These are phyloP conservation scores for Sarcodon sp. DNA, from an alignment of 768 basidiomycete species.

Conservation along the genomic window DNA sequence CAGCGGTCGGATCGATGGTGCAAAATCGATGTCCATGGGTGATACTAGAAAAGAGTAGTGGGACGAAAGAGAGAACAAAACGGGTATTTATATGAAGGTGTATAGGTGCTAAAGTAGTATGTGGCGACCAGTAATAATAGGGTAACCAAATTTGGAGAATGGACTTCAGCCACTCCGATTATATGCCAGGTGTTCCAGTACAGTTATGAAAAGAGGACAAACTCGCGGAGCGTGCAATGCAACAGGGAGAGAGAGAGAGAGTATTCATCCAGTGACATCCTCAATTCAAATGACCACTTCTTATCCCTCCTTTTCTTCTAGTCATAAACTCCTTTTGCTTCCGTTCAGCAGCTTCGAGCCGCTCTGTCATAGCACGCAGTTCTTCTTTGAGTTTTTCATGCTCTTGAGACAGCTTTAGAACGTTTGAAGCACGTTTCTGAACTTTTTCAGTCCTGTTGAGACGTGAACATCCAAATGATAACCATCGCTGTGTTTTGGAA, in stretches of 20 bases:
- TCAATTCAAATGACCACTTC: not conserved
- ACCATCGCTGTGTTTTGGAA: too few relatives aligned
- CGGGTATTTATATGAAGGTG: not conserved
- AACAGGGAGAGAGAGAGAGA: too few relatives aligned
- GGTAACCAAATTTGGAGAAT: too few relatives aligned
- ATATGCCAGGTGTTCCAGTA: too few relatives aligned
- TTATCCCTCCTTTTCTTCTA: not conserved
- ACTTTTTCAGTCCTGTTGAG: conserved; percentile 17
- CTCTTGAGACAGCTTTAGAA: conserved; percentile 65
- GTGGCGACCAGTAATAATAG: too few relatives aligned
- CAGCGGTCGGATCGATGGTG: conserved; percentile 26
- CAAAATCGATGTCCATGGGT: conserved; percentile 22
- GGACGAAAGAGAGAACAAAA: not conserved
- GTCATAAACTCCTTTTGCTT: conserved; percentile 28
- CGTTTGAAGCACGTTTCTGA: conserved; percentile 67
- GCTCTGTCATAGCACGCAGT: conserved; percentile 60
- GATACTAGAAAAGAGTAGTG: conserved; percentile 2
- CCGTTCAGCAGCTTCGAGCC: conserved; percentile 64
- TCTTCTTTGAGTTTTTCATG: conserved; percentile 70
- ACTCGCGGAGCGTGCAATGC: too few relatives aligned
- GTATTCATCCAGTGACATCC: too few relatives aligned
- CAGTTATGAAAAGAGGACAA: too few relatives aligned
- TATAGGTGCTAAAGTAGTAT: too few relatives aligned
- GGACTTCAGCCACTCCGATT: too few relatives aligned
- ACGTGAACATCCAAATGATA: not conserved